Base-by-base conservation (phyloP, 2,329 filamentous ascomycete species). In the Colletotrichum australisinense region DNA sequence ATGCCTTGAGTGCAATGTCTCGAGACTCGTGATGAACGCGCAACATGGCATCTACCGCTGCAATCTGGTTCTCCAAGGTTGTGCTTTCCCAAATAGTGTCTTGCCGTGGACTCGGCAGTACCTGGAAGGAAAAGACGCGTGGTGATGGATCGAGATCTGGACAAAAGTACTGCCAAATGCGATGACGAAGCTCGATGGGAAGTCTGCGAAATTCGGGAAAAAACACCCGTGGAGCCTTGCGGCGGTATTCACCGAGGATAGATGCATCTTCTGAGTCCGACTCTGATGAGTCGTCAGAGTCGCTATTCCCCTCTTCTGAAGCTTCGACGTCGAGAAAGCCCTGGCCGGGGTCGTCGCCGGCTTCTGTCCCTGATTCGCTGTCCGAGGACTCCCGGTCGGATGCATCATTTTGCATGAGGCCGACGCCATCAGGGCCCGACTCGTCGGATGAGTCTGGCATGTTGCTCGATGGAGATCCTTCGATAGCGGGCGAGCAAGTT, bases 21-120 rank as follows among this genome's bases (percentile, higher is more conserved):
- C 84, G 83, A n/a, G 81, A 82, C 73, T 84, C 83, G 8, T 77
- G 75, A 49, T 83, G 78, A 9, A 81, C 78, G 1, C 82, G 79
- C 38, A 84, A 75, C 16, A 85, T 73, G 4, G 75, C 69, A 8
- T 82, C 80, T 7, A 58, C 52, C 3, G 68, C n/a, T 4, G 38
- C 62, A n/a, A 68, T 74, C 52, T 74, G 72, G n/a, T 74, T 52
- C 16, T 72, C 68, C 52, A 74, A 28, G 1, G 80, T 65, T 2
- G 75, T 62, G 32, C 63, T 53, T 46, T 74, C 72, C 72, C 63
- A 74, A 14, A 74, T 63, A 3, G 46, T 59, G 28, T 63, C 53
- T n/a, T 68, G 72, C 46, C 49, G 58, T 4, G 72, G 68, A 5
- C 49, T 53, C 38, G 16, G 24, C 11, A 55, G 55, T 16, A 80